phyloP scores from a whole-genome alignment of 805 yeast species.

The Ascoidea rubescens region DNA sequence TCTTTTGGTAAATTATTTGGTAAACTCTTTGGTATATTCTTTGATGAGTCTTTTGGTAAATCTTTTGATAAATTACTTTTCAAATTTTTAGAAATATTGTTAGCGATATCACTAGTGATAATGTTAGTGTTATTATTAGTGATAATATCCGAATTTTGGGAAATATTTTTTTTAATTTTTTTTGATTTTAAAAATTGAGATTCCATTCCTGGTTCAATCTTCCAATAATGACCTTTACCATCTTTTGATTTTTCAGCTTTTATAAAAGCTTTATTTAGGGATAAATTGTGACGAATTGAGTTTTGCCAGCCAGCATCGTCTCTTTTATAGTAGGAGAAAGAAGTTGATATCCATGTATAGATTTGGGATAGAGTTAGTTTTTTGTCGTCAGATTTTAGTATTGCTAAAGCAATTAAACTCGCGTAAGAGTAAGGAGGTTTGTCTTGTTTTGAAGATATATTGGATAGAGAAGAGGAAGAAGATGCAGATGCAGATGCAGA shows the following conservation, averaged over 20 bases:
- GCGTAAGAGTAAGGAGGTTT: constrained; percentile 96
- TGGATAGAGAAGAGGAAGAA: not conserved
- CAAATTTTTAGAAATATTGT: too few species aligned
- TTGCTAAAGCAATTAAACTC: constrained; percentile 84
- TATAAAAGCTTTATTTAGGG: constrained; percentile 83
- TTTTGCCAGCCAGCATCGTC: constrained; percentile 96
- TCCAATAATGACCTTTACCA: constrained; percentile 86
- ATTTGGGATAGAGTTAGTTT: constrained; percentile 73
- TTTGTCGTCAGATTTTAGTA: constrained; percentile 60
- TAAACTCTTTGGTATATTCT: too few species aligned
- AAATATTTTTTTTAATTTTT: constrained; percentile 23
- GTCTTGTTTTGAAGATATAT: constrained; percentile 10
- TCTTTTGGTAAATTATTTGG: too few species aligned
- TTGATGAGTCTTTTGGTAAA: too few species aligned
- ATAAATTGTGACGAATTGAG: constrained; percentile 86
- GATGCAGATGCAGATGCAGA: not conserved
- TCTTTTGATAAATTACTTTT: too few species aligned
- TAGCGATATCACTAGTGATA: too few species aligned
- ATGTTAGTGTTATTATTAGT: too few species aligned
- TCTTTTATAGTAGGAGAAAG: constrained; percentile 69
- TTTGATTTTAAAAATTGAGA: constrained; percentile 61
- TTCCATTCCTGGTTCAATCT: constrained; percentile 72
- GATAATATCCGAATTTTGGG: not conserved
- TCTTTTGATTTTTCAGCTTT: constrained; percentile 86
- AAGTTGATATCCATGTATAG: constrained; percentile 80